A percentile compares a stretch with the other conserved stretches of the same genome.
phyloP scores from a whole-genome alignment of 768 basidiomycete species.

The Macrolepiota dolichaula region DNA sequence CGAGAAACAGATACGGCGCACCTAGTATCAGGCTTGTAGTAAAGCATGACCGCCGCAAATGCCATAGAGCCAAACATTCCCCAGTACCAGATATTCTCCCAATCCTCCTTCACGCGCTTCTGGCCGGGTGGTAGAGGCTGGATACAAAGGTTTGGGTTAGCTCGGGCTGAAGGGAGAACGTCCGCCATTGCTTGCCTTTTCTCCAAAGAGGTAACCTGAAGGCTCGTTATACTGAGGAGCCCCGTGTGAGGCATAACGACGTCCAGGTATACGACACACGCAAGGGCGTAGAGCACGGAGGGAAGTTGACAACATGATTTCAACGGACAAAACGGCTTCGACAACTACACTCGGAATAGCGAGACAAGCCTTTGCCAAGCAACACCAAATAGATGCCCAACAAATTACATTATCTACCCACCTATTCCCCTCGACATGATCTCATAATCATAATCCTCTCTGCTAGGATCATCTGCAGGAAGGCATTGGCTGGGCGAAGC shows the following conservation, averaged over 20 bases:
- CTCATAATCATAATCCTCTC: conserved; percentile 38
- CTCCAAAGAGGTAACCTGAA: conserved; percentile 82
- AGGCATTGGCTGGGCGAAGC: conserved; percentile 42
- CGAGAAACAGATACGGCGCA: conserved; percentile 31
- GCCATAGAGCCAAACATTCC: conserved; percentile 91
- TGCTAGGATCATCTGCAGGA: conserved; percentile 25
- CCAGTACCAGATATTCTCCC: conserved; percentile 88
- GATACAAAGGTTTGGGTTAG: not conserved
- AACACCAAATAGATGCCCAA: conserved; percentile 9
- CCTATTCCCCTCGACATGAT: conserved; percentile 34
- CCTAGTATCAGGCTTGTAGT: conserved; percentile 95
- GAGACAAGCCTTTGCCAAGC: conserved; percentile 11
- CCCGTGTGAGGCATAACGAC: conserved; percentile 67
- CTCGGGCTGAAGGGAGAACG: not conserved
- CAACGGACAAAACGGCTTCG: conserved; percentile 5
- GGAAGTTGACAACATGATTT: conserved; percentile 46
- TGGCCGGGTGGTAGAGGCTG: conserved; percentile 78
- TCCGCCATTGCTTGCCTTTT: conserved; percentile 60
- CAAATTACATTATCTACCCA: not conserved
- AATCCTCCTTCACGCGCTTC: conserved; percentile 84
- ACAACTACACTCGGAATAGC: conserved; percentile 8
- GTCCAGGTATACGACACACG: conserved; percentile 32
- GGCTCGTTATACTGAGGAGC: conserved; percentile 89
- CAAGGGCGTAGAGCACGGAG: conserved; percentile 43
- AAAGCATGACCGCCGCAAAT: conserved; percentile 69